Evolutionary conservation across 139 green algal genomes (phyloP), one percentile per base, ranked within the genome.

Genomic region (Haematococcus lacustris): DNA sequence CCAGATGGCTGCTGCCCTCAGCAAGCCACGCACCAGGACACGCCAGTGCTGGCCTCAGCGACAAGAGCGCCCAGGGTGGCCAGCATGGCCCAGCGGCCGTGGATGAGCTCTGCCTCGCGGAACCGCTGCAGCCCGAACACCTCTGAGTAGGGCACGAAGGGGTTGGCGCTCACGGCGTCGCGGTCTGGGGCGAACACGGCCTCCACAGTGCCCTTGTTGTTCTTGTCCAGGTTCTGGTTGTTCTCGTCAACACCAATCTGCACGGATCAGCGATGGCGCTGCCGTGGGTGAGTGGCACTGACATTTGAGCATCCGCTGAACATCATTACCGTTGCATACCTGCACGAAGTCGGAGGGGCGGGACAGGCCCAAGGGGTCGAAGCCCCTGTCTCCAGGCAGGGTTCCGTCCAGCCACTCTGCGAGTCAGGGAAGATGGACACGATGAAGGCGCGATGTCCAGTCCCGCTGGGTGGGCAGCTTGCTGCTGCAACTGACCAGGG

Each of bases 1-100:
- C 43, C 17, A 28, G 43, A 53, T 17, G 9, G 17, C 5, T 30
- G 32, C 28, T 33, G 23, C 60, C 25, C 60, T 28, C 3, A 38
- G n/a, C 3, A 7, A 5, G 9, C 26, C 34, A 57, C 78, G 66
- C 74, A 86, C 90, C 91, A 97, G 57, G 84, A 86, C 43, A 95
- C 85, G 68, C 91, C 91, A 21, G 92, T 95, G 66, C 82, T 76
- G 51, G 74, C 79, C 85, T 98, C 93, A 38, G 80, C 88, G 2
- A 92, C 80, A 9, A 97, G 71, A 51, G 78, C 82, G 61, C 93
- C 93, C 76, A 97, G 82, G 68, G 76, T 81, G 38, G 87, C 94
- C 34, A 98, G 89, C 94, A 98, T 98, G 38, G 91, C 91, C 94
- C 94, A 98, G 70, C 94, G 86, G 51, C 93, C 93, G 80, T 98